These are phyloP conservation scores for Wickerhamomyces alni DNA, from an alignment of 805 yeast genomes.

Conservation along the genomic window DNA sequence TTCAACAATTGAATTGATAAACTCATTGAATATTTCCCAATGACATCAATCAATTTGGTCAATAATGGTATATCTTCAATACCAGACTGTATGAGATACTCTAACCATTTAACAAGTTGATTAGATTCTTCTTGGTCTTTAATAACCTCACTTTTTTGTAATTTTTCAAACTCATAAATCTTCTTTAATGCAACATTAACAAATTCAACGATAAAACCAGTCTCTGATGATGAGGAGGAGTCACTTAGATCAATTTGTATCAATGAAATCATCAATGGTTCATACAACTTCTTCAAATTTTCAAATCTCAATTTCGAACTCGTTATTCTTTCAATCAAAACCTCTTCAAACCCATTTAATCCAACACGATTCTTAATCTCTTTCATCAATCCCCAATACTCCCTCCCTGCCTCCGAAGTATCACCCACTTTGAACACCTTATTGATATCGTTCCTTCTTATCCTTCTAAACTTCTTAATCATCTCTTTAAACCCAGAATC, in stretches of 20 bases:
- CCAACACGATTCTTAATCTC: slow-evolving; percentile 13
- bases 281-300: slow-evolving; percentile 24
- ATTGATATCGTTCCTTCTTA: slow-evolving; percentile 40
- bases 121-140: slow-evolving; percentile 5
- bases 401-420: slow-evolving; percentile 33
- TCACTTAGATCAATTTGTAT: slow-evolving; percentile 3
- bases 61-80: neutral
- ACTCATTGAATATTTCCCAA: slow-evolving; percentile 9
- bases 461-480: slow-evolving; percentile 43
- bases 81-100: slow-evolving; percentile 10
- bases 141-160: slow-evolving; percentile 2
- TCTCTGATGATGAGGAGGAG: no score
- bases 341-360: slow-evolving; percentile 19
- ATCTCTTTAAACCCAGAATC: slow-evolving; percentile 24
- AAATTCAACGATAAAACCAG: slow-evolving; percentile 19
- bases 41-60: slow-evolving; percentile 7
- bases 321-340: slow-evolving; percentile 30
- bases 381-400: slow-evolving; percentile 36
- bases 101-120: slow-evolving; percentile 11
- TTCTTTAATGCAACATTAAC: slow-evolving; percentile 10
- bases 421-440: slow-evolving; percentile 37
- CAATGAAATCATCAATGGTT: slow-evolving; percentile 18
- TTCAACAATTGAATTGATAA: slow-evolving; percentile 5
- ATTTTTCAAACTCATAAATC: slow-evolving; percentile 11
- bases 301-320: slow-evolving; percentile 23